These are phyloP conservation scores for Chaetomium globosum DNA, from an alignment of 2,329 filamentous ascomycete genomes.

Conservation along the genomic window DNA sequence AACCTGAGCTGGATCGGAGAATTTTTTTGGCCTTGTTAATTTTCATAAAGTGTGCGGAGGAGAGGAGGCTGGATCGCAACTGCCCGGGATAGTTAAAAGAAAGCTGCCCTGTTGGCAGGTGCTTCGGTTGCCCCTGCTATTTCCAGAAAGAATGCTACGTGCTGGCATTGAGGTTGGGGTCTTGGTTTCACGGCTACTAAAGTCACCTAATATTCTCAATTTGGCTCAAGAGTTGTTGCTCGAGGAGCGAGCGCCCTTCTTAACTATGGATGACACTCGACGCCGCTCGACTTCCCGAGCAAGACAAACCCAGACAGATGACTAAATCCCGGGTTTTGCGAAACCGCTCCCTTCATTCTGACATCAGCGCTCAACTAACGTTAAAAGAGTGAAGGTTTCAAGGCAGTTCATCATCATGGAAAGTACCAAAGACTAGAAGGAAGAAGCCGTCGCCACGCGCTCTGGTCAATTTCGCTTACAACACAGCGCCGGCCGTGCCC, in stretches of 20 bases:
- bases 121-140: neutral
- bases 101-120: neutral
- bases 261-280: neutral
- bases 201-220: neutral
- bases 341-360: neutral
- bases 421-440: too few relatives aligned
- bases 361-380: neutral
- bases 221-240: neutral
- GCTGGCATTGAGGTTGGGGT: neutral
- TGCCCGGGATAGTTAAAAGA: neutral
- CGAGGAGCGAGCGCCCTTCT: neutral
- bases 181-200: too few relatives aligned
- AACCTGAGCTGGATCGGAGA: too few relatives aligned
- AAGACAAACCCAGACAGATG: too few relatives aligned
- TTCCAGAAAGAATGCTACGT: neutral
- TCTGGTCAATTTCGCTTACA: neutral
- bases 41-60: neutral
- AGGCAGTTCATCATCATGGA: too few relatives aligned
- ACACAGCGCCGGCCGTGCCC: neutral
- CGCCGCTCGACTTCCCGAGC: too few relatives aligned
- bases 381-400: neutral
- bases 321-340: too few relatives aligned
- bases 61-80: neutral
- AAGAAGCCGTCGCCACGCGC: neutral
- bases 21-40: too few relatives aligned